Conservation (phyloP, 257 asterid species). For the Solanum ahanhuiri region DNA sequence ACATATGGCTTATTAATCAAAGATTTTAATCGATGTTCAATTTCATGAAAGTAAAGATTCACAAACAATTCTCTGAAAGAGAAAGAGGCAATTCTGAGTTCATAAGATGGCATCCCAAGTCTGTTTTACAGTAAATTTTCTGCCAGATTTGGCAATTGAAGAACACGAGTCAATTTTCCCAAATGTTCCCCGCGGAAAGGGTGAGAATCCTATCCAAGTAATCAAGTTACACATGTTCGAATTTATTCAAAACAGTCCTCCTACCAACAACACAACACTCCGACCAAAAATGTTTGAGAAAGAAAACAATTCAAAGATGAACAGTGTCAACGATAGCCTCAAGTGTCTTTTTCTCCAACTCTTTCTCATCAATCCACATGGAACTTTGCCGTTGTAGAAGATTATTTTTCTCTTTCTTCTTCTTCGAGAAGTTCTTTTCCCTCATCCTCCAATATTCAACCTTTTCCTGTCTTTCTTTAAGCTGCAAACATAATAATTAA, state of each 20-base stretch:
- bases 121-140: neutral
- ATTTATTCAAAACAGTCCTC: neutral
- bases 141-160: neutral
- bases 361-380: conserved; percentile 43
- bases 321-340: conserved; percentile 2
- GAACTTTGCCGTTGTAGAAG: conserved; percentile 51
- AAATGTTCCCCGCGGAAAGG: neutral
- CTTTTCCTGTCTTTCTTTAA: conserved; percentile 68
- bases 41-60: neutral
- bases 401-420: conserved; percentile 44
- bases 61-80: neutral
- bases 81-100: neutral
- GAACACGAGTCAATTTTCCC: neutral
- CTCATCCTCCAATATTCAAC: conserved; percentile 77
- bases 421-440: conserved; percentile 35
- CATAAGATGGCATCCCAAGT: neutral
- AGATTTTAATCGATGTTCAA: neutral
- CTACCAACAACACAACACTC: neutral
- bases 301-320: neutral
- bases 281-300: neutral
- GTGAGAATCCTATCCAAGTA: neutral
- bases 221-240: neutral
- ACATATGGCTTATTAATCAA: neutral
- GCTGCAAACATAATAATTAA: conserved; percentile 20
- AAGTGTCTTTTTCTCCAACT: conserved; percentile 19